Conservation (phyloP, 1,284 basidiomycete species). For the Paramarasmius palmivorus region DNA sequence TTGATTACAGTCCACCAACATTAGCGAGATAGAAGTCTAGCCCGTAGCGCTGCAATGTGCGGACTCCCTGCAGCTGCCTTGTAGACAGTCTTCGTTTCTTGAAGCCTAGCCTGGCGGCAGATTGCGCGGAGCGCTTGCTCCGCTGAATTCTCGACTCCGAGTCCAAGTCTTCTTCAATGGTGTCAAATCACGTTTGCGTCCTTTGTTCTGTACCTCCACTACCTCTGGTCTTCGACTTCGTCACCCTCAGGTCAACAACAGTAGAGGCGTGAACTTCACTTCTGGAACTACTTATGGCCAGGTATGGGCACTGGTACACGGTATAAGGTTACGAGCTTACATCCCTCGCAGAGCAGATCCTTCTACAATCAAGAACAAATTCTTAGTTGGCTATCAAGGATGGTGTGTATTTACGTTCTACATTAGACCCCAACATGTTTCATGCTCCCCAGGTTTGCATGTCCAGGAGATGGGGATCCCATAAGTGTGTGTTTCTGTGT, state of each 20-base stretch:
- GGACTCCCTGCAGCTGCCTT: too few relatives aligned
- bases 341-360: conserved; percentile 38
- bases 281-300: too few relatives aligned
- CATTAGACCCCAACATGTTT: background rate
- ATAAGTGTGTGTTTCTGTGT: conserved; percentile 48
- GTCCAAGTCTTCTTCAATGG: too few relatives aligned
- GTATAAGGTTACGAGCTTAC: too few relatives aligned
- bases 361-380: conserved; percentile 65
- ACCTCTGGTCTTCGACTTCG: background rate
- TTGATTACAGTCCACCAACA: too few relatives aligned
- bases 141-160: too few relatives aligned
- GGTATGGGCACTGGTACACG: too few relatives aligned
- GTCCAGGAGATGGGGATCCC: conserved; percentile 61
- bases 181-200: background rate
- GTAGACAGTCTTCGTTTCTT: too few relatives aligned
- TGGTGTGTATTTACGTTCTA: conserved; percentile 52
- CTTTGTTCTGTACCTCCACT: background rate
- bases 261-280: background rate
- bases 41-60: too few relatives aligned
- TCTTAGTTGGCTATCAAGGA: conserved; percentile 81
- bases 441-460: conserved; percentile 57
- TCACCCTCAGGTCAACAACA: background rate
- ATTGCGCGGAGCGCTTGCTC: too few relatives aligned
- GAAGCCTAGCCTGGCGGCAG: too few relatives aligned
- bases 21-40: too few relatives aligned